These are phyloP conservation scores for Yamadazyma sp. DNA, from an alignment of 1,139 yeast genomes.

Conservation along the genomic window DNA sequence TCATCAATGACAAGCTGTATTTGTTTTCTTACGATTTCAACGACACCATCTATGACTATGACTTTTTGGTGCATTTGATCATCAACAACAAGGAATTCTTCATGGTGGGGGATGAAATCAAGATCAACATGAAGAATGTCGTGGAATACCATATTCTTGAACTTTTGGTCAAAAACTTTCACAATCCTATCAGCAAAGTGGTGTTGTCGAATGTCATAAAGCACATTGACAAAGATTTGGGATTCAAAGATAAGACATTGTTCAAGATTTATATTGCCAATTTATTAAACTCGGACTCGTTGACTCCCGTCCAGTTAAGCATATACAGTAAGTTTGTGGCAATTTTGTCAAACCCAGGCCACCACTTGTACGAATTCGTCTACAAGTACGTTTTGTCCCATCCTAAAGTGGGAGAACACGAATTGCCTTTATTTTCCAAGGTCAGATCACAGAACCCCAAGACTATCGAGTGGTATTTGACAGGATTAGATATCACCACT, in stretches of 20 bases:
- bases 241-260: constrained; percentile 58
- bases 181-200: constrained; percentile 28
- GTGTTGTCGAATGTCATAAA: constrained; percentile 45
- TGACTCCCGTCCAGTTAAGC: constrained; percentile 16
- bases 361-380: constrained; percentile 66
- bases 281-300: constrained; percentile 50
- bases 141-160: constrained; percentile 62
- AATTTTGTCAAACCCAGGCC: constrained; percentile 67
- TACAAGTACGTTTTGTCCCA: constrained; percentile 60
- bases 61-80: constrained; percentile 56
- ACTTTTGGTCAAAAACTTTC: constrained; percentile 52
- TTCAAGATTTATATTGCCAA: constrained; percentile 63
- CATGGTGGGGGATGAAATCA: constrained; percentile 23
- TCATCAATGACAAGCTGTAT: constrained; percentile 13
- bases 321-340: constrained; percentile 55
- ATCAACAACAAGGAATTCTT: constrained; percentile 65
- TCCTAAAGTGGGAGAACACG: constrained; percentile 53
- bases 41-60: constrained; percentile 54
- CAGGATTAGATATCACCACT: constrained; percentile 3
- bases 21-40: constrained; percentile 17
- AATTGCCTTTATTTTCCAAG: constrained; percentile 58
- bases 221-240: constrained; percentile 27
- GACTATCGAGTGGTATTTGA: constrained; percentile 15
- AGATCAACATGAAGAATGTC: constrained; percentile 55
- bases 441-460: constrained; percentile 11